Percentiles rank a stretch among this genome's conserved stretches.
phyloP scores from a whole-genome alignment of 352 stramenopile species.

The Pythium insidiosum region DNA sequence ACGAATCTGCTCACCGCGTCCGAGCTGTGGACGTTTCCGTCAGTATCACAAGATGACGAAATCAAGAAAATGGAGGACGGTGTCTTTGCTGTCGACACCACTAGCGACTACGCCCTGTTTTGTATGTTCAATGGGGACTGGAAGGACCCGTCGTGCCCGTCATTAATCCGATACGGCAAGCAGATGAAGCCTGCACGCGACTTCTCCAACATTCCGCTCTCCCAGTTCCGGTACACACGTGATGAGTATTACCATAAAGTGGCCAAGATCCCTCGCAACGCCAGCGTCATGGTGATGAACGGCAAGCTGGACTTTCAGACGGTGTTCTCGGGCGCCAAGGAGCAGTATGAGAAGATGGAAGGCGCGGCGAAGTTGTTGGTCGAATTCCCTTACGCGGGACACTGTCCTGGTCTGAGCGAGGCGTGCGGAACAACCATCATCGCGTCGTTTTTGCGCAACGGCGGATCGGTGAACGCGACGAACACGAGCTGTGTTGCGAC shows the following conservation, averaged over 20 bases:
- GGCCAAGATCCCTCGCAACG: constrained; percentile 16
- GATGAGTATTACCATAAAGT: constrained; percentile 29
- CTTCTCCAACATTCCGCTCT: constrained; percentile 5
- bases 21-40: constrained; percentile 19
- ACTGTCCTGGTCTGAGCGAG: constrained; percentile 19
- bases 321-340: constrained; percentile 22
- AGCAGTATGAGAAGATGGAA: constrained; percentile 18
- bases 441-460: constrained; percentile 20
- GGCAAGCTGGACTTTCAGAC: constrained; percentile 33
- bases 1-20: constrained; percentile 27
- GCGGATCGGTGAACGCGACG: constrained; percentile 17
- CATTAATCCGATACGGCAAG: too few species aligned
- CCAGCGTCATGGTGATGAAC: constrained; percentile 33
- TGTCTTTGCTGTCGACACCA: constrained; percentile 11
- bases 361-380: constrained; percentile 27
- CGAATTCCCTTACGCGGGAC: constrained; percentile 31
- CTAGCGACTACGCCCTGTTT: too few species aligned
- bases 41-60: neutral
- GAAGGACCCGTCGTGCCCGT: constrained; percentile 14
- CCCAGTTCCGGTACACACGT: constrained; percentile 17
- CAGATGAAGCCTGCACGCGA: neutral
- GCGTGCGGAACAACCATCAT: constrained; percentile 25
- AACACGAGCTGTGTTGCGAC: constrained; percentile 28
- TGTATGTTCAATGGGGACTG: constrained; percentile 10
- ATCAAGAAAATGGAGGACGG: neutral